These are phyloP conservation scores for Jatropha curcas DNA, from an alignment of 345 rosid genomes.

Conservation along the genomic window DNA sequence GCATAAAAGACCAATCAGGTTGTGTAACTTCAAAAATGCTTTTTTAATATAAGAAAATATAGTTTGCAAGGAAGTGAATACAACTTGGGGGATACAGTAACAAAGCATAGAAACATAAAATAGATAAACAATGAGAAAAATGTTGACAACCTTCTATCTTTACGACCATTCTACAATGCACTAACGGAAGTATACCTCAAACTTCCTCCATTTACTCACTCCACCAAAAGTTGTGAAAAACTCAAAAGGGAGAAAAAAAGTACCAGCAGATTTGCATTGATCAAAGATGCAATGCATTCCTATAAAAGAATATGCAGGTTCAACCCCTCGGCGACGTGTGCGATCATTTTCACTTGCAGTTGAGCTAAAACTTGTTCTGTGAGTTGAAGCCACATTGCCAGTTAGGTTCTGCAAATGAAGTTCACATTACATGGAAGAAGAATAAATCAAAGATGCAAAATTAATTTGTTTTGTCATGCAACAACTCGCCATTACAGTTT, in stretches of 20 bases:
- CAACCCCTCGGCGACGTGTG: slow-evolving; percentile 52
- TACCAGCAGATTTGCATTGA: slow-evolving; percentile 95
- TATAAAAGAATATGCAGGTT: slow-evolving; percentile 88
- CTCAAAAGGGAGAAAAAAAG: neutral
- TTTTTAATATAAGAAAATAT: slow-evolving; percentile 2
- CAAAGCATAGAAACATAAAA: neutral
- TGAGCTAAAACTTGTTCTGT: slow-evolving; percentile 81
- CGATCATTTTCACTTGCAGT: slow-evolving; percentile 70
- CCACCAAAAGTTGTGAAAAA: neutral
- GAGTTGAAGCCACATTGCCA: slow-evolving; percentile 62
- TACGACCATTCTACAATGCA: neutral
- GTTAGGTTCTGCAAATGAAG: slow-evolving; percentile 59
- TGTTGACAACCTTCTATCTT: too few relatives aligned
- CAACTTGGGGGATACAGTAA: neutral
- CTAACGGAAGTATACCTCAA: neutral
- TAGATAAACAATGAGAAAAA: neutral
- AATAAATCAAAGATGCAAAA: neutral
- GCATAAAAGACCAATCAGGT: slow-evolving; percentile 36
- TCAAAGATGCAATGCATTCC: slow-evolving; percentile 99
- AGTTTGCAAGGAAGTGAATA: neutral
- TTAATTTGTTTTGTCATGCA: slow-evolving; percentile 1
- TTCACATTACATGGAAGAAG: slow-evolving; percentile 9
- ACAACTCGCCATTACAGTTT: neutral
- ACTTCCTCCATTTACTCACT: neutral
- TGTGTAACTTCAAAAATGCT: slow-evolving; percentile 12